These are phyloP conservation scores for Xylariaceae sp. DNA, from an alignment of 2,329 filamentous ascomycete genomes.

Conservation along the genomic window DNA sequence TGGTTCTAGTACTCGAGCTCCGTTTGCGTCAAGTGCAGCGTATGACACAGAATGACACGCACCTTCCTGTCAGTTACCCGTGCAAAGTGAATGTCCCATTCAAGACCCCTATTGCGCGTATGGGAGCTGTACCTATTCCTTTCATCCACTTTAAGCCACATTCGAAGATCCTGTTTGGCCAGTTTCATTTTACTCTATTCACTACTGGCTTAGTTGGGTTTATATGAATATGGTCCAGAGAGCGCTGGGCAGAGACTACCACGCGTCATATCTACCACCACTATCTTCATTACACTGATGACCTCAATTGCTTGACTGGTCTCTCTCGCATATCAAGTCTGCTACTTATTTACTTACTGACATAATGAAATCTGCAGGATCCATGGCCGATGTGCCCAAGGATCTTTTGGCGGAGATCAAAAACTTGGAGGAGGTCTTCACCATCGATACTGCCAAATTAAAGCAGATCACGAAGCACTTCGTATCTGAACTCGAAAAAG, in stretches of 20 bases:
- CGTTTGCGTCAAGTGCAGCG: neutral
- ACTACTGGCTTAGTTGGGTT: neutral
- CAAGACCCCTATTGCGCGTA: neutral
- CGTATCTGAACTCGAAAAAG: constrained; percentile 84
- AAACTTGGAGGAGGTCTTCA: constrained; percentile 82
- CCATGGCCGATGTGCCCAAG: constrained; percentile 88
- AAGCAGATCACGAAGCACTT: constrained; percentile 94
- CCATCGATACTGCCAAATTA: constrained; percentile 76
- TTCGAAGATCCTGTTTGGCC: neutral
- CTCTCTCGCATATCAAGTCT: neutral
- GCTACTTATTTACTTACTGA: constrained; percentile 3
- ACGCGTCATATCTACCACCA: constrained; percentile 31
- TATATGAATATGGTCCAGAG: constrained; percentile 20
- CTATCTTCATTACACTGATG: constrained; percentile 15
- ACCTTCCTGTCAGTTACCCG: neutral
- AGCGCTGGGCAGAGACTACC: constrained; percentile 18
- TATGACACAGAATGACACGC: neutral
- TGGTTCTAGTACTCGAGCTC: neutral
- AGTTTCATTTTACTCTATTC: neutral
- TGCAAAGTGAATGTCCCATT: neutral
- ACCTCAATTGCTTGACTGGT: constrained; percentile 4
- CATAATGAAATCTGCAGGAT: constrained; percentile 60
- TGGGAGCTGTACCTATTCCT: too few relatives aligned
- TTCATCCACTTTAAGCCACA: too few relatives aligned
- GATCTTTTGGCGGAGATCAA: constrained; percentile 81